Evolutionary conservation across 805 yeast species (phyloP).

Genomic region (Citeromyces matritensis): DNA sequence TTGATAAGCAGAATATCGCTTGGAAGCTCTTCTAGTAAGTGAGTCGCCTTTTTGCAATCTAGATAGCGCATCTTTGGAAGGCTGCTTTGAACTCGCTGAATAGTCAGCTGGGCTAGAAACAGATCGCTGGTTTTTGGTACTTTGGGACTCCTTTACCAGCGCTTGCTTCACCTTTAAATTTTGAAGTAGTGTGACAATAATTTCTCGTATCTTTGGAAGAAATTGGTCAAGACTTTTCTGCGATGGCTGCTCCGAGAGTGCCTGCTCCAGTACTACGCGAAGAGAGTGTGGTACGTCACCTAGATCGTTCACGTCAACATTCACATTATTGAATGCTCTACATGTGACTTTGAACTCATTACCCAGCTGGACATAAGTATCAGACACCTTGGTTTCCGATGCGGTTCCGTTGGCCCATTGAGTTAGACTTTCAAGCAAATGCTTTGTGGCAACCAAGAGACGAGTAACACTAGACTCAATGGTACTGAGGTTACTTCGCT

Average conservation of each 20-base stretch:
- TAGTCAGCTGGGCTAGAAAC: constrained; percentile 11
- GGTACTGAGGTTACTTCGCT: constrained; percentile 14
- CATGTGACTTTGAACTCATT: constrained; percentile 85
- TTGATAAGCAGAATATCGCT: constrained; percentile 88
- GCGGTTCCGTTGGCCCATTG: constrained; percentile 83
- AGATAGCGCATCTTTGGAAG: constrained; percentile 41
- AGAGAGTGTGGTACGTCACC: constrained; percentile 84
- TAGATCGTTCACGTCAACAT: constrained; percentile 68
- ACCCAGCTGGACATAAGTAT: constrained; percentile 82
- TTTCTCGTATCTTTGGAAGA: constrained; percentile 73
- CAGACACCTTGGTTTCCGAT: constrained; percentile 72
- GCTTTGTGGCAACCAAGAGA: constrained; percentile 77
- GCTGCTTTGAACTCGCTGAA: constrained; percentile 3
- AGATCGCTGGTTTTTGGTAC: constrained; percentile 7
- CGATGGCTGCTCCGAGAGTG: constrained; percentile 73
- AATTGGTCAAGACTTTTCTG: constrained; percentile 69
- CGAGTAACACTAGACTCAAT: constrained; percentile 70
- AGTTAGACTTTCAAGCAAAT: constrained; percentile 69
- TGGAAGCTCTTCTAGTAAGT: constrained; percentile 83
- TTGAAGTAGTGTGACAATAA: constrained; percentile 67
- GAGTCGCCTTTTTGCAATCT: constrained; percentile 75
- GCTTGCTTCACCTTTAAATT: constrained; percentile 72
- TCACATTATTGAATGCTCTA: constrained; percentile 62
- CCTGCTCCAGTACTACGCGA: constrained; percentile 69
- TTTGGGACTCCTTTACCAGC: constrained; percentile 12